phyloP scores from a whole-genome alignment of 305 asterid species.

The Ajuga reptans region DNA sequence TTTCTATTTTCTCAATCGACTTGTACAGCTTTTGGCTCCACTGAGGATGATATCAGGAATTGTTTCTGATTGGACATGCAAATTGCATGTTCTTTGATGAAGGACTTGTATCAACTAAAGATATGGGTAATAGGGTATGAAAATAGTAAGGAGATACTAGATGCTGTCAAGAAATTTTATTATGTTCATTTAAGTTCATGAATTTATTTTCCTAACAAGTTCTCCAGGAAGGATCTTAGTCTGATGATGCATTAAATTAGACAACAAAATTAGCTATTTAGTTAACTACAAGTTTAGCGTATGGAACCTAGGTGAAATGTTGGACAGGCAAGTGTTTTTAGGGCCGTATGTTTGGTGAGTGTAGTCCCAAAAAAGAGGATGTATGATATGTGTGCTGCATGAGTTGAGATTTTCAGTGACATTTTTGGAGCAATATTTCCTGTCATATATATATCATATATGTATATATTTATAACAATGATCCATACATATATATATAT shows the following conservation, averaged over 20 bases:
- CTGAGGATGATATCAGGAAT: neutral
- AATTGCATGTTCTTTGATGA: neutral
- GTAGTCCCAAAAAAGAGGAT: neutral
- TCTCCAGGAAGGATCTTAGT: neutral
- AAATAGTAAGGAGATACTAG: neutral
- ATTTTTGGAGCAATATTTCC: no score
- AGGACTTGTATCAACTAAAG: neutral
- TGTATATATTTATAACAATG: no score
- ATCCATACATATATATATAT: no score
- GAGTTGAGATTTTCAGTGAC: neutral
- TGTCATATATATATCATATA: no score
- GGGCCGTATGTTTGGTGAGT: neutral
- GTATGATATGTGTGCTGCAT: neutral
- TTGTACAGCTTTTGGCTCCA: neutral
- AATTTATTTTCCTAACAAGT: neutral
- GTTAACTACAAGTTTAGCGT: neutral
- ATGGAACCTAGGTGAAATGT: neutral
- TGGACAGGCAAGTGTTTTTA: neutral
- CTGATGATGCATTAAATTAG: neutral
- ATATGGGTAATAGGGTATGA: neutral
- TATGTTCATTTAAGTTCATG: neutral
- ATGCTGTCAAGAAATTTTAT: slow-evolving; percentile 2
- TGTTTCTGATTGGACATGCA: neutral
- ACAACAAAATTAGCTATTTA: neutral
- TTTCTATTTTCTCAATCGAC: neutral